phyloP scores from a whole-genome alignment of 2,329 filamentous ascomycete species.

The Trichoderma polysporum region DNA sequence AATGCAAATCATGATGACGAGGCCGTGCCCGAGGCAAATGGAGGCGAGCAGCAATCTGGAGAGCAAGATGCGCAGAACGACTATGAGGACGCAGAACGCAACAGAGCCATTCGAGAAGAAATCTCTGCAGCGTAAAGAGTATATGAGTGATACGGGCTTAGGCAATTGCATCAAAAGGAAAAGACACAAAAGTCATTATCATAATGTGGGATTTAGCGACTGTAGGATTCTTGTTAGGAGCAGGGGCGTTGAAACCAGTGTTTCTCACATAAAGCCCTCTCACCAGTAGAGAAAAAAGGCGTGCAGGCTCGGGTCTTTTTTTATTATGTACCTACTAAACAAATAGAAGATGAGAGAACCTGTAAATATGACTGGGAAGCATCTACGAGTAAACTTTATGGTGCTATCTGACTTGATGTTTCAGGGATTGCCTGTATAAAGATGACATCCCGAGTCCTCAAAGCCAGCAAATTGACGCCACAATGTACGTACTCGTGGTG shows the following conservation, averaged over 20 bases:
- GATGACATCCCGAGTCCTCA: neutral
- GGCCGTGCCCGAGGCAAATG: neutral
- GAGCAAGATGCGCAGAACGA: neutral
- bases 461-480: too few relatives aligned
- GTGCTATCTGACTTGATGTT: neutral
- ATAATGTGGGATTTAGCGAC: slow-evolving; percentile 8
- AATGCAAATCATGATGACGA: neutral
- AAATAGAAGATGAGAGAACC: neutral
- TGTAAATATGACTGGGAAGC: neutral
- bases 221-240: slow-evolving; percentile 15
- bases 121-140: neutral
- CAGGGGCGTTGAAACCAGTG: slow-evolving; percentile 6
- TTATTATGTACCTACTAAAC: neutral
- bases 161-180: neutral
- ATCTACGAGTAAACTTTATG: neutral
- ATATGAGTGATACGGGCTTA: neutral
- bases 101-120: neutral
- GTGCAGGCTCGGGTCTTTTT: slow-evolving; percentile 7
- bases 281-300: neutral
- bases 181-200: neutral
- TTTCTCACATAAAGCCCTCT: slow-evolving; percentile 2
- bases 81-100: neutral
- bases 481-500: slow-evolving; percentile 2
- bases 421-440: neutral
- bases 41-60: neutral